Conservation (phyloP, 1,284 basidiomycete genomes). For the Cryptococcus sp. region DNA sequence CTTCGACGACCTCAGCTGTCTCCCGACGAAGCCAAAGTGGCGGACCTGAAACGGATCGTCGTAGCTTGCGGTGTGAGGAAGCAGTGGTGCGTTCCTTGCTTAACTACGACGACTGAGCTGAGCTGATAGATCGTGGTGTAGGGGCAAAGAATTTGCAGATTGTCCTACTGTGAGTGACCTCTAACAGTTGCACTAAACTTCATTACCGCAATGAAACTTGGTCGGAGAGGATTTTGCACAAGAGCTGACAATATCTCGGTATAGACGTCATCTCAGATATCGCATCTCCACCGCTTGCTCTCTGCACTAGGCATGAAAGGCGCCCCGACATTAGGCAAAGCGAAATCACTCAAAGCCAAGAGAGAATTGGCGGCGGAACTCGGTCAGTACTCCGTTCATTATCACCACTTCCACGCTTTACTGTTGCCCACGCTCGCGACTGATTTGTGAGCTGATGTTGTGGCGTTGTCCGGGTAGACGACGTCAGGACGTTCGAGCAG, state of each 20-base stretch:
- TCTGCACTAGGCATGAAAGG: constrained; percentile 75
- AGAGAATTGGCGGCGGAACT: constrained; percentile 77
- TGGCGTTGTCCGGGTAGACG: constrained; percentile 42
- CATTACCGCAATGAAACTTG: background rate
- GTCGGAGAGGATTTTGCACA: background rate
- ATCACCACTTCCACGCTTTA: background rate
- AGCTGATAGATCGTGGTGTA: constrained; percentile 12
- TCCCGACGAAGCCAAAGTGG: constrained; percentile 41
- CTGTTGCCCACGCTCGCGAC: background rate
- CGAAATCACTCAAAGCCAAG: constrained; percentile 67
- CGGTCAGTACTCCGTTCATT: constrained; percentile 55
- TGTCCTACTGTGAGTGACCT: constrained; percentile 53
- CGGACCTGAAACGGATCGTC: constrained; percentile 58
- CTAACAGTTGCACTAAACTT: background rate
- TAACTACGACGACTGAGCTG: background rate
- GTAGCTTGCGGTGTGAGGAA: constrained; percentile 77
- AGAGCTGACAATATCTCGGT: constrained; percentile 3
- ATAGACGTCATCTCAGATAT: constrained; percentile 64
- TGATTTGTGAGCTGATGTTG: background rate
- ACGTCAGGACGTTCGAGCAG: constrained; percentile 52
- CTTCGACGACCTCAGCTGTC: constrained; percentile 24
- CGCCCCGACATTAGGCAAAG: constrained; percentile 73
- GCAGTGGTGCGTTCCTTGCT: constrained; percentile 62
- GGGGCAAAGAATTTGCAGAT: constrained; percentile 66
- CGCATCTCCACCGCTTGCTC: constrained; percentile 65